Evolutionary conservation across 129 eudicot species (phyloP).

Genomic region (Chrysanthemum seticuspe): DNA sequence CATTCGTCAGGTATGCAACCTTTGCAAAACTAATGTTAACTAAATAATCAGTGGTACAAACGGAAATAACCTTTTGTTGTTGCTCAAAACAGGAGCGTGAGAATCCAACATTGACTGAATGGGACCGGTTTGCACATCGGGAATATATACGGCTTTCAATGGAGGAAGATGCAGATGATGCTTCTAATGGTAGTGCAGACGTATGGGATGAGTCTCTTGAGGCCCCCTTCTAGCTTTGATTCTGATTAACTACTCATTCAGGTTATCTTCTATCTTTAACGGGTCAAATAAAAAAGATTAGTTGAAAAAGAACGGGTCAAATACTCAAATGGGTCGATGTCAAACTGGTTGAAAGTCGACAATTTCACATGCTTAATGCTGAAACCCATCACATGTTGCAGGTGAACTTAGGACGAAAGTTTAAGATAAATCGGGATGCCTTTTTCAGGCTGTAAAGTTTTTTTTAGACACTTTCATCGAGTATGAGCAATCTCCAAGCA

Average conservation of each 20-base stretch:
- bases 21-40: not conserved
- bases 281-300: not conserved
- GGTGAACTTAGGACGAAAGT: conserved; percentile 27
- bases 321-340: not conserved
- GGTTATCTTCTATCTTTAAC: conserved; percentile 25
- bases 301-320: not conserved
- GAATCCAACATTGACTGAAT: conserved; percentile 71
- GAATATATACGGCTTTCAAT: conserved; percentile 91
- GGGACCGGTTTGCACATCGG: conserved; percentile 82
- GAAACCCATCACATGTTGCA: conserved; percentile 5
- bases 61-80: conserved; percentile 5
- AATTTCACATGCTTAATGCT: not conserved
- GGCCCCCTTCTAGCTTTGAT: conserved; percentile 68
- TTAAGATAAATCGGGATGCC: conserved; percentile 16
- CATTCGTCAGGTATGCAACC: conserved; percentile 53
- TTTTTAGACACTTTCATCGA: conserved; percentile 23
- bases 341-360: not conserved
- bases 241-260: conserved; percentile 22
- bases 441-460: conserved; percentile 25
- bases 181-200: conserved; percentile 95
- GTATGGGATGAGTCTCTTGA: conserved; percentile 99
- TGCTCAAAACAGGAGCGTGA: conserved; percentile 51
- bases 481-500: conserved; percentile 11
- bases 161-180: conserved; percentile 99
- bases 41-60: not conserved